Percentiles rank a stretch among this genome's conserved stretches.
Conservation (phyloP, 495 filamentous ascomycete species). For the Trichoderma asperelloides region DNA sequence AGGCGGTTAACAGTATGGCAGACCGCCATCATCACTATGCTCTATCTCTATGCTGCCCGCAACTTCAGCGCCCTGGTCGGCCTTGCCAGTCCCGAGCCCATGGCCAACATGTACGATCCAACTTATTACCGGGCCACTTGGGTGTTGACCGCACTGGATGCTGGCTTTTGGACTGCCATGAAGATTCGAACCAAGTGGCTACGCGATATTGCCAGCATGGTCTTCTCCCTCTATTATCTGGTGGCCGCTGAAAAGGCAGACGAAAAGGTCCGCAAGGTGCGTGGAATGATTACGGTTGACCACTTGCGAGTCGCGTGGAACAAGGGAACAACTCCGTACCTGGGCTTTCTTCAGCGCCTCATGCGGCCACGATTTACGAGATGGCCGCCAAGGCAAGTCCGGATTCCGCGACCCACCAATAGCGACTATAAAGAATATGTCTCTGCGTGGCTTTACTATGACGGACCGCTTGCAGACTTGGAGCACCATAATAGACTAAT, state of each 20-base stretch:
- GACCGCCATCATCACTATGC: conserved; percentile 73
- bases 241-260: conserved; percentile 89
- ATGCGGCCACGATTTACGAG: conserved; percentile 69
- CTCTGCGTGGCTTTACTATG: conserved; percentile 86
- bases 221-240: conserved; percentile 83
- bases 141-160: conserved; percentile 89
- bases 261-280: conserved; percentile 91
- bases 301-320: conserved; percentile 94
- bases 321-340: conserved; percentile 76
- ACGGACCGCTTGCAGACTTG: conserved; percentile 71
- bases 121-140: conserved; percentile 98
- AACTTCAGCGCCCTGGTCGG: conserved; percentile 90
- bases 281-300: conserved; percentile 77
- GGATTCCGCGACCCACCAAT: conserved; percentile 68
- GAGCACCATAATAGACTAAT: conserved; percentile 72
- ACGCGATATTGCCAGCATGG: conserved; percentile 68
- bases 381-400: conserved; percentile 69
- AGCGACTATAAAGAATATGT: conserved; percentile 78
- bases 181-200: conserved; percentile 73
- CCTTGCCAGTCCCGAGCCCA: conserved; percentile 84
- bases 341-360: conserved; percentile 58
- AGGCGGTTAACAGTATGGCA: conserved; percentile 73
- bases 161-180: conserved; percentile 98
- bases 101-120: conserved; percentile 87
- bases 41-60: conserved; percentile 83